Conservation (phyloP, 1,284 basidiomycete species). For the Microbotryomycetes sp. region DNA sequence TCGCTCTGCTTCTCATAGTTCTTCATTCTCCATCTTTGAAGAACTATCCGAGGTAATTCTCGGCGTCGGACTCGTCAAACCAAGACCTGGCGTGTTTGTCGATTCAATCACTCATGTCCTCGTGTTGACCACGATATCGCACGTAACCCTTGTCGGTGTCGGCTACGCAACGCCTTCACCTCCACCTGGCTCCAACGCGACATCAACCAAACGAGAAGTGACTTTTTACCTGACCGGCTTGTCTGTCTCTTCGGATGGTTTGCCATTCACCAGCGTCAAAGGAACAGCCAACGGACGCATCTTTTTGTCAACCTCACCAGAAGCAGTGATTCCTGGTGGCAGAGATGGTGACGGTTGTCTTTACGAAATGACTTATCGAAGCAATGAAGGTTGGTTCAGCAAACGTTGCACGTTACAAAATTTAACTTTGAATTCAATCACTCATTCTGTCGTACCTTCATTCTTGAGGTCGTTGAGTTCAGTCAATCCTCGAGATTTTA, state of each 20-base stretch:
- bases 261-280: slow-evolving; percentile 70
- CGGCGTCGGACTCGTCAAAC: slow-evolving; percentile 69
- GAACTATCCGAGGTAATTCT: slow-evolving; percentile 72
- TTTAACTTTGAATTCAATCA: slow-evolving; percentile 26
- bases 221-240: slow-evolving; percentile 89
- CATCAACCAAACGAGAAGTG: slow-evolving; percentile 64
- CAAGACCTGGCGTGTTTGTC: slow-evolving; percentile 69
- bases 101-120: slow-evolving; percentile 86
- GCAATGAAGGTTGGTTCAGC: slow-evolving; percentile 87
- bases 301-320: slow-evolving; percentile 58
- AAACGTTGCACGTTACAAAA: slow-evolving; percentile 69
- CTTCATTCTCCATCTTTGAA: slow-evolving; percentile 79
- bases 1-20: slow-evolving; percentile 46
- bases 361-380: slow-evolving; percentile 90
- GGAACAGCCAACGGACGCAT: slow-evolving; percentile 78
- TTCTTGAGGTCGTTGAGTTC: slow-evolving; percentile 40
- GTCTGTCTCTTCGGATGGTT: slow-evolving; percentile 60
- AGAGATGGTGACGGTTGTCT: slow-evolving; percentile 74
- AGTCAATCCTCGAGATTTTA: slow-evolving; percentile 54
- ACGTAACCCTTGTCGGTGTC: slow-evolving; percentile 78
- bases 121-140: slow-evolving; percentile 79
- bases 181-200: no score
- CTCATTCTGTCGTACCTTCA: slow-evolving; percentile 39
- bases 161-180: slow-evolving; percentile 52
- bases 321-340: slow-evolving; percentile 19